These are phyloP conservation scores for Tuber aestivum DNA, from an alignment of 495 filamentous ascomycete species.

Conservation along the genomic window DNA sequence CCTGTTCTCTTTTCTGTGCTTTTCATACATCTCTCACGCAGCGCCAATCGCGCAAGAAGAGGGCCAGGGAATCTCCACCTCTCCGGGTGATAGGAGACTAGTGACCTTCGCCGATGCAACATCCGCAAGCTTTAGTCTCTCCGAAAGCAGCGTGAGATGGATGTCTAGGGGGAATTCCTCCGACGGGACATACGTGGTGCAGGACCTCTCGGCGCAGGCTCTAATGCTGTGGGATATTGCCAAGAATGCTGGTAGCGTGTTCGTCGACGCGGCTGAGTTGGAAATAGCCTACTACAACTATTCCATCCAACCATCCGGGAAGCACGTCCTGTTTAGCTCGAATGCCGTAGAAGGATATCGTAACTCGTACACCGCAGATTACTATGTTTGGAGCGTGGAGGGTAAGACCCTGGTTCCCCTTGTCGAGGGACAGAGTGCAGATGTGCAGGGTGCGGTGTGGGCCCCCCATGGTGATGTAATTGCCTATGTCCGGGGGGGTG, in stretches of 20 bases:
- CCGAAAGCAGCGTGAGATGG: slow-evolving; percentile 48
- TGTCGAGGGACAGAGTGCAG: slow-evolving; percentile 48
- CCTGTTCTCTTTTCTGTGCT: slow-evolving; percentile 7
- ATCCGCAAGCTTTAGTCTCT: slow-evolving; percentile 39
- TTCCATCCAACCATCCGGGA: slow-evolving; percentile 45
- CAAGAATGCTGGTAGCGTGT: slow-evolving; percentile 47
- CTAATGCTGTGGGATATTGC: slow-evolving; percentile 51
- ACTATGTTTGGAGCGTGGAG: slow-evolving; percentile 50
- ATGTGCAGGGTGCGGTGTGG: slow-evolving; percentile 56
- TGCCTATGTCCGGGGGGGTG: slow-evolving; percentile 54
- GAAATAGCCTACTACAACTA: slow-evolving; percentile 42
- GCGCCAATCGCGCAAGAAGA: slow-evolving; percentile 12
- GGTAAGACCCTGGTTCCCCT: slow-evolving; percentile 47
- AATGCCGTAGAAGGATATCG: slow-evolving; percentile 56
- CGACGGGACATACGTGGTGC: slow-evolving; percentile 49
- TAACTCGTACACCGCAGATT: slow-evolving; percentile 55
- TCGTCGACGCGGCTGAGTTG: slow-evolving; percentile 44
- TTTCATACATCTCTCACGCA: slow-evolving; percentile 14
- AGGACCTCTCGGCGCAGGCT: slow-evolving; percentile 42
- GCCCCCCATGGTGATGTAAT: slow-evolving; percentile 49
- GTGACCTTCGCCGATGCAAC: slow-evolving; percentile 48
- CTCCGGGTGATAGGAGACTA: slow-evolving; percentile 34
- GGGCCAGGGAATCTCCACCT: not conserved
- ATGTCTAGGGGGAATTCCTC: slow-evolving; percentile 42
- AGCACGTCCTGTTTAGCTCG: slow-evolving; percentile 50